Evolutionary conservation across 2,329 filamentous ascomycete species (phyloP).

Genomic region (Blastomyces gilchristii): DNA sequence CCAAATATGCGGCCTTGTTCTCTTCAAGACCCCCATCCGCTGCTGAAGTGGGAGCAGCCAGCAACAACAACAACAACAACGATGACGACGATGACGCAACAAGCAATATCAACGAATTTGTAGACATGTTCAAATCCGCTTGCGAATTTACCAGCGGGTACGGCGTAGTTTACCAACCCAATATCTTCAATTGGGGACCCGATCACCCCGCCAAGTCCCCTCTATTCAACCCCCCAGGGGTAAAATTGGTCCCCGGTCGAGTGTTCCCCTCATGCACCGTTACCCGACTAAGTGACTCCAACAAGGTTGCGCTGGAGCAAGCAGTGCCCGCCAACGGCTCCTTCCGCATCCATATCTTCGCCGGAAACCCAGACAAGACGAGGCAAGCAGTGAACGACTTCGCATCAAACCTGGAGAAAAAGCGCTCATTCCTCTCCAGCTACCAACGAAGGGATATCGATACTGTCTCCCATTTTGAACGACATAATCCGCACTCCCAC

Average conservation of each 20-base stretch:
- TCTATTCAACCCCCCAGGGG: constrained; percentile 56
- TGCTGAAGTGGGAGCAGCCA: constrained; percentile 58
- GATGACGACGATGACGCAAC: constrained; percentile 23
- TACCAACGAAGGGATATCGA: constrained; percentile 54
- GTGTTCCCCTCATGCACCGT: constrained; percentile 70
- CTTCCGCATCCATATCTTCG: constrained; percentile 78
- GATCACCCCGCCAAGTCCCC: constrained; percentile 60
- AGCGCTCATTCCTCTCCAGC: constrained; percentile 60
- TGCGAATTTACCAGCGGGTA: constrained; percentile 92
- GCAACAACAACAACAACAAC: not conserved
- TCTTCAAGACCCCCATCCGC: constrained; percentile 65
- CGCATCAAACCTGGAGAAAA: constrained; percentile 51
- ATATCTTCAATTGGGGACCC: constrained; percentile 72
- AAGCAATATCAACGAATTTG: constrained; percentile 54
- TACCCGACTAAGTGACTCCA: constrained; percentile 77
- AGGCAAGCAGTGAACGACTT: constrained; percentile 60
- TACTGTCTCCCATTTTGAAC: constrained; percentile 62
- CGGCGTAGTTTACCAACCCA: constrained; percentile 74
- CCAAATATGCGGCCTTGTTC: constrained; percentile 82
- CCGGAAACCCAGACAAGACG: constrained; percentile 54
- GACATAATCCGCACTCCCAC: constrained; percentile 69
- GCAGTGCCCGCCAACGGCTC: constrained; percentile 80
- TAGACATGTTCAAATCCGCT: constrained; percentile 79
- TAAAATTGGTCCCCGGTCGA: constrained; percentile 60
- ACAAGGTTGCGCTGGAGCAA: constrained; percentile 82